Percentiles rank a stretch among this genome's conserved stretches.
phyloP scores from a whole-genome alignment of 129 eudicot genomes.

The Ambrosia artemisiifolia region DNA sequence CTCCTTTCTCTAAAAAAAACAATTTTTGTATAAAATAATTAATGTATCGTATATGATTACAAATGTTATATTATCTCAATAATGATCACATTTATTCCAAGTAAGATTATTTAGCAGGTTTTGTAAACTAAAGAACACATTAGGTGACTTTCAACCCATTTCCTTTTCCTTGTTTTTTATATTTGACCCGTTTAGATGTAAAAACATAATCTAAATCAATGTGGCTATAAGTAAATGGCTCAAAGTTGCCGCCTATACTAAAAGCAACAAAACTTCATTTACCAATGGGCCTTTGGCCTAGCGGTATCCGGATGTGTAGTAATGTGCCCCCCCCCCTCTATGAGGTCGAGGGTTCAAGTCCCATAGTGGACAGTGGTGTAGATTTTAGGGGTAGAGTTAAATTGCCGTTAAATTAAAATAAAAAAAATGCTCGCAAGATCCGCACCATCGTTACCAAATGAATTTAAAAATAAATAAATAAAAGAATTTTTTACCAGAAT shows the following conservation, averaged over 20 bases:
- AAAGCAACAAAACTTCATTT: neutral
- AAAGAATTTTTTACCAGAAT: conserved; percentile 57
- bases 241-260: neutral
- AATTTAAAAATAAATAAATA: neutral
- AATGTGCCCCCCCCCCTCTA: no score
- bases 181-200: neutral
- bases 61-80: no score
- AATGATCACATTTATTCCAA: no score
- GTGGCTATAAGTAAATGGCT: neutral
- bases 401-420: no score
- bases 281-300: neutral
- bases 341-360: no score
- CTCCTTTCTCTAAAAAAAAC: neutral
- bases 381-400: no score
- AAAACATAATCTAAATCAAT: neutral
- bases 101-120: conserved; percentile 5
- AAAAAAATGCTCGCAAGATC: conserved; percentile 1
- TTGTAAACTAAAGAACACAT: neutral
- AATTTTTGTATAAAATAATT: no score
- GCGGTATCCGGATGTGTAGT: no score
- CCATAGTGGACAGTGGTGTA: no score
- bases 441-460: no score
- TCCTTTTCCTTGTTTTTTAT: neutral
- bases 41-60: no score
- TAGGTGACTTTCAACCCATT: neutral